Base-by-base conservation (phyloP, 495 filamentous ascomycete species). In the Penicillium paradoxum region DNA sequence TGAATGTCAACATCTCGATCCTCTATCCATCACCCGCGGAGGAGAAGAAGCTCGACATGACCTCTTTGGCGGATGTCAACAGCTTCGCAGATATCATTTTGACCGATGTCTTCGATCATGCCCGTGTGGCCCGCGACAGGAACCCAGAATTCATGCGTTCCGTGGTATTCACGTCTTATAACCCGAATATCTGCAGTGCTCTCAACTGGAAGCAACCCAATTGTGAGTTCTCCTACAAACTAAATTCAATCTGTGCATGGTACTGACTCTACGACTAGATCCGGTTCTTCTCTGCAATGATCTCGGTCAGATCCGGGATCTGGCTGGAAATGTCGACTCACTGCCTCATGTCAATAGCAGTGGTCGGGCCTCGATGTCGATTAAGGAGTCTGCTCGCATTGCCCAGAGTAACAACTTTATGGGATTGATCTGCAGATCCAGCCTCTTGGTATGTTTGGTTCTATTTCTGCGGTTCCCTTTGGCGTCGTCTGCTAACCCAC, bases 191-290 rank as follows among this genome's bases (percentile, higher is more conserved):
- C 25, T 98, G 93, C 68, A 91, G 88, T 32, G 90, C 91, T 4
- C 62, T 98, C 46, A 97, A 97, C 66, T 98, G 95, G 95, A 98
- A 98, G 69, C 93, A 98, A 66, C 93, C 93, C 10, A 98, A 97
- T 58, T 98, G 86, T 89, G 69, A 73, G 82, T 69, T 22, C 37
- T 9, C 13, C 8, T 18, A 42, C 24, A 38, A n/a, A 29, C 2
- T n/a, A n/a, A n/a, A n/a, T 21, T 6, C 22, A n/a, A 32, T 4
- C 8, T 3, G 14, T 13, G 30, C 17, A 34, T 29, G 24, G 42
- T 57, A 45, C 38, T 57, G 30, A 57, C 22, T 5, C 29, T 45
- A n/a, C 38, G 24, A 29, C 19, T 49, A 89, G 86, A 95, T 62
- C 95, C 93, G 0, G 90, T 97, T 1, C 86, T 98, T 51, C 79